Conservation (phyloP, 2,329 filamentous ascomycete genomes). For the Cladorrhinum sp. region DNA sequence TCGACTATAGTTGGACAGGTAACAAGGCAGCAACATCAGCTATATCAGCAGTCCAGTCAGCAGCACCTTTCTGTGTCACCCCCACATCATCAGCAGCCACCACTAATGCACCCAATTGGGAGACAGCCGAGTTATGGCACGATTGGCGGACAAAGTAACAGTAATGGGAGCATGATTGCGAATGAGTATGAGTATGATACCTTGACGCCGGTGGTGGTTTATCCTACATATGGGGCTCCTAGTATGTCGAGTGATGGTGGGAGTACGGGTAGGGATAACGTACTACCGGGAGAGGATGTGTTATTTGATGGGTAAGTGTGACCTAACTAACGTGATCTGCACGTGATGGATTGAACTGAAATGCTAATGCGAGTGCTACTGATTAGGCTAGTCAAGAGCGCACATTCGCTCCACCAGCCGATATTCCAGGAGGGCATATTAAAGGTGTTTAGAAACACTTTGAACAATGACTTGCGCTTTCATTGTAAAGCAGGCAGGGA, state of each 20-base stretch:
- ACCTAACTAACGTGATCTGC: no score
- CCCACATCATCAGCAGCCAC: background rate
- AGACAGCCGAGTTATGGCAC: conserved; percentile 15
- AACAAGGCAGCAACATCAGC: background rate
- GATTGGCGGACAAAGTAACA: background rate
- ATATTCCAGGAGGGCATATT: conserved; percentile 26
- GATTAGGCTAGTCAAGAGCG: conserved; percentile 26
- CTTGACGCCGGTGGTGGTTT: conserved; percentile 28
- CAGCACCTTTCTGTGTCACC: conserved; percentile 5
- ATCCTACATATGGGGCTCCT: conserved; percentile 10
- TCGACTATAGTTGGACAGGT: background rate
- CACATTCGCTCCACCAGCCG: conserved; percentile 22
- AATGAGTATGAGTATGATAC: conserved; percentile 24
- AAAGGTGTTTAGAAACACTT: conserved; percentile 31
- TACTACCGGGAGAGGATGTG: conserved; percentile 30
- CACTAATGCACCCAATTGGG: background rate
- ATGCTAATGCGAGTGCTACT: conserved; percentile 12
- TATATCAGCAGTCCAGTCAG: background rate
- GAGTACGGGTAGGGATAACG: conserved; percentile 29
- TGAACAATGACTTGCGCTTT: conserved; percentile 29
- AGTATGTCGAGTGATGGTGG: conserved; percentile 26
- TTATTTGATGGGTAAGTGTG: conserved; percentile 29
- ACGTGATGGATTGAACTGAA: background rate
- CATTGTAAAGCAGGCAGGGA: conserved; percentile 28
- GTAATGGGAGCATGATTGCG: conserved; percentile 8